Percentiles rank a stretch among this genome's conserved stretches.
phyloP scores from a whole-genome alignment of 2,329 filamentous ascomycete genomes.

The Verticillium alfalfae region DNA sequence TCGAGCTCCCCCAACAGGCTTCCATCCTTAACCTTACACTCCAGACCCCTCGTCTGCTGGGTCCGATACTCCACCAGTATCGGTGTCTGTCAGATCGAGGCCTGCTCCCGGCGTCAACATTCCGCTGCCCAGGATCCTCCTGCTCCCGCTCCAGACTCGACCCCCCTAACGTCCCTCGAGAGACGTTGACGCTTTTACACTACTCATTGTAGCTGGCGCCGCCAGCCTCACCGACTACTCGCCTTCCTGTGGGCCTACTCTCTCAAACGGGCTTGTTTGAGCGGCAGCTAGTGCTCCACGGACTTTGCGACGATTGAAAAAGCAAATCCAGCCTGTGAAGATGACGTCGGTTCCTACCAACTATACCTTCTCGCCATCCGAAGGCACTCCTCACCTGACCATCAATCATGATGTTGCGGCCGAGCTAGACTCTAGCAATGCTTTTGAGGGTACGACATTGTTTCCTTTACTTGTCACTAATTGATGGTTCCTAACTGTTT shows the following conservation, averaged over 20 bases:
- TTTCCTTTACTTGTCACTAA: not conserved
- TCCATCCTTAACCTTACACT: conserved; percentile 13
- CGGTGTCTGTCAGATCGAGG: conserved; percentile 70
- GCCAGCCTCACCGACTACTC: conserved; percentile 66
- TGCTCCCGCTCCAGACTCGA: conserved; percentile 75
- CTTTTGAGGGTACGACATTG: conserved; percentile 71
- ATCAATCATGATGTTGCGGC: conserved; percentile 95
- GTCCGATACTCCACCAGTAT: conserved; percentile 83
- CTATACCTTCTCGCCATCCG: conserved; percentile 77
- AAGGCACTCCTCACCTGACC: conserved; percentile 81
- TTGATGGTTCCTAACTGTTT: not conserved
- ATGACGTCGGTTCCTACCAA: conserved; percentile 83
- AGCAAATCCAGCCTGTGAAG: conserved; percentile 7
- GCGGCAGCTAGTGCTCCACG: conserved; percentile 95
- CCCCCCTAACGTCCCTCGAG: conserved; percentile 83
- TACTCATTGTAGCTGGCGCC: conserved; percentile 69
- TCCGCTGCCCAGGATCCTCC: conserved; percentile 78
- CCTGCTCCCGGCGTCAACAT: conserved; percentile 67
- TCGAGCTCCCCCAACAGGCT: not conserved
- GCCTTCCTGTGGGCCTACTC: conserved; percentile 89
- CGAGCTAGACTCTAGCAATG: conserved; percentile 90
- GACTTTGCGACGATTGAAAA: conserved; percentile 31
- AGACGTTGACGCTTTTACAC: conserved; percentile 49
- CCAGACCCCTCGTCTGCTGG: conserved; percentile 69
- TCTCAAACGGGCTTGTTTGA: conserved; percentile 97